These are phyloP conservation scores for Suillus tomentosus DNA, from an alignment of 768 basidiomycete species.

Conservation along the genomic window DNA sequence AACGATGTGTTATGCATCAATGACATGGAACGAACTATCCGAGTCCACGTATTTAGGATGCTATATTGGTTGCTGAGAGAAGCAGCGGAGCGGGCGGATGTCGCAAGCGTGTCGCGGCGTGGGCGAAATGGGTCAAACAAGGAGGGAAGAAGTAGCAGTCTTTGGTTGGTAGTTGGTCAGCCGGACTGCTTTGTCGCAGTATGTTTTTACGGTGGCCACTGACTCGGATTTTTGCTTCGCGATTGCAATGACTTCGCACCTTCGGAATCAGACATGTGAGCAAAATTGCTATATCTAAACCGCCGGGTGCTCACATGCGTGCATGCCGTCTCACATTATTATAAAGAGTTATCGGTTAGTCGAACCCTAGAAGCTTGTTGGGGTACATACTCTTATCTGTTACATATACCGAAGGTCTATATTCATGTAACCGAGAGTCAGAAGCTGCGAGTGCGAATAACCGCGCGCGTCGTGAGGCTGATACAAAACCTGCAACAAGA, in stretches of 20 bases:
- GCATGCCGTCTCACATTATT: not conserved
- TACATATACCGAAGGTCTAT: conserved; percentile 4
- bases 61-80: conserved; percentile 2
- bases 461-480: not conserved
- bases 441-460: not conserved
- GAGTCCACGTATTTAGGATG: not conserved
- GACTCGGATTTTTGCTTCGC: not conserved
- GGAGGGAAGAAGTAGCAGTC: not conserved
- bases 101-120: not conserved
- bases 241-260: not conserved
- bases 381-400: not conserved
- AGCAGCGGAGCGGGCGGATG: not conserved
- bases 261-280: conserved; percentile 2
- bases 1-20: not conserved
- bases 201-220: too few species aligned
- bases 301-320: not conserved
- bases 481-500: not conserved
- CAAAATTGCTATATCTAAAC: not conserved
- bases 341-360: conserved; percentile 1
- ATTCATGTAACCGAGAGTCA: not conserved
- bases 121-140: not conserved
- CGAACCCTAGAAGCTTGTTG: not conserved
- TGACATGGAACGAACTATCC: not conserved
- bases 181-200: not conserved
- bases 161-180: not conserved